phyloP scores from a whole-genome alignment of 257 asterid species.

The Solanum habrochaites region DNA sequence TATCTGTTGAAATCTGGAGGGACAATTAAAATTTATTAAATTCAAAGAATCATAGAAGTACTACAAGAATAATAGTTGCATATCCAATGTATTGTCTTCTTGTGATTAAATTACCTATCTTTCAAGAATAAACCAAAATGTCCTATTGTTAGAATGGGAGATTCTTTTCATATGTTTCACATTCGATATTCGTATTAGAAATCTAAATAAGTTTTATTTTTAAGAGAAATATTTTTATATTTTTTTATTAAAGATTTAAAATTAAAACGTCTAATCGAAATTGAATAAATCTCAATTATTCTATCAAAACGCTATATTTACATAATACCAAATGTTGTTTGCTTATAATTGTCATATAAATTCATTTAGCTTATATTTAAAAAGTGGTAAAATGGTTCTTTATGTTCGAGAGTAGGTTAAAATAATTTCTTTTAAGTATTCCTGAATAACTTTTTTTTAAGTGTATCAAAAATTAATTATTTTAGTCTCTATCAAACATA shows the following conservation, averaged over 20 bases:
- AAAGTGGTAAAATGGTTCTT: not conserved
- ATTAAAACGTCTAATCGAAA: not conserved
- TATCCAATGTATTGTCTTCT: not conserved
- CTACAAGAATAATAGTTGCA: not conserved
- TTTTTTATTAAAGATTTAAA: not conserved
- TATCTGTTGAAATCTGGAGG: not conserved
- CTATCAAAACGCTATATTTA: accelerated
- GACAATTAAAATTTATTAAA: not conserved
- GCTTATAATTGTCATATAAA: not conserved
- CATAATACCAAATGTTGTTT: not conserved
- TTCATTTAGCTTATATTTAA: not conserved
- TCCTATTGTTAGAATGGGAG: not conserved
- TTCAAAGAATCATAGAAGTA: not conserved
- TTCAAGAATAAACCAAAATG: not conserved
- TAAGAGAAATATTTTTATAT: accelerated
- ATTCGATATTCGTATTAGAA: too few species aligned
- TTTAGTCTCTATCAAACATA: not conserved
- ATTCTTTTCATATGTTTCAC: too few species aligned
- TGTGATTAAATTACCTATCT: not conserved
- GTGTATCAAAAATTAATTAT: not conserved
- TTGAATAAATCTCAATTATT: not conserved
- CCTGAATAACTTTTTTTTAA: not conserved
- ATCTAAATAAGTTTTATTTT: not conserved
- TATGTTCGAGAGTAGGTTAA: not conserved
- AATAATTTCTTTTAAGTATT: not conserved